Evolutionary conservation across 306 rosid species (phyloP).

Genomic region (Cicer cuneatum): DNA sequence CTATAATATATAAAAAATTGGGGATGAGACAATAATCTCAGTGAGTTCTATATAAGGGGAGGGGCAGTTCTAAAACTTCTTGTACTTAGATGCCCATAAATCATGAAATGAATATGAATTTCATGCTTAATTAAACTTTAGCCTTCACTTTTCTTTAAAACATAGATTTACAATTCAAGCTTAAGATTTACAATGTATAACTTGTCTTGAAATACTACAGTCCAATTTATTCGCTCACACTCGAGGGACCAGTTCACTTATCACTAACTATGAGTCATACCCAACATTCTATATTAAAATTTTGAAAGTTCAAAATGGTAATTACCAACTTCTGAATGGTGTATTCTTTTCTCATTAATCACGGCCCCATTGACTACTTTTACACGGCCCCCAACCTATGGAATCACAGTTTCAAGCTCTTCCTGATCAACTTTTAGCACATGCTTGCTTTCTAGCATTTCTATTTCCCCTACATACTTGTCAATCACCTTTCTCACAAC

Average conservation of each 20-base stretch:
- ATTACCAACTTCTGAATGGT: conserved; percentile 52
- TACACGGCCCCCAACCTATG: conserved; percentile 76
- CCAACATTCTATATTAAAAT: background rate
- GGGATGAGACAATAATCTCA: too few species aligned
- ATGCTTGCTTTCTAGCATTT: conserved; percentile 79
- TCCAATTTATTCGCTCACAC: too few species aligned
- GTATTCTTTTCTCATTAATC: conserved; percentile 46
- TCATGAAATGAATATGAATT: too few species aligned
- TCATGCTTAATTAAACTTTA: too few species aligned
- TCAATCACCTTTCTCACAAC: conserved; percentile 75
- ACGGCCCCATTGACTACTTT: conserved; percentile 88
- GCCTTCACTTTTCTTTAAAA: too few species aligned
- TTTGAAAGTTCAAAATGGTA: conserved; percentile 39
- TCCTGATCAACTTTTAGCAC: conserved; percentile 84
- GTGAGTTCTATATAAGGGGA: too few species aligned
- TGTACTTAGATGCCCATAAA: too few species aligned
- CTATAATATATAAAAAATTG: too few species aligned
- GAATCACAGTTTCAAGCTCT: conserved; percentile 91
- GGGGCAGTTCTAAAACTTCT: too few species aligned
- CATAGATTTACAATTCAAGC: too few species aligned
- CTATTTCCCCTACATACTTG: conserved; percentile 84
- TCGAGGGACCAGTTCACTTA: too few species aligned
- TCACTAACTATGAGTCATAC: too few species aligned
- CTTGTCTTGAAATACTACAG: background rate
- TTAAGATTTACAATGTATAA: background rate